Conservation (phyloP, 495 filamentous ascomycete genomes). For the Bacidia rubella region DNA sequence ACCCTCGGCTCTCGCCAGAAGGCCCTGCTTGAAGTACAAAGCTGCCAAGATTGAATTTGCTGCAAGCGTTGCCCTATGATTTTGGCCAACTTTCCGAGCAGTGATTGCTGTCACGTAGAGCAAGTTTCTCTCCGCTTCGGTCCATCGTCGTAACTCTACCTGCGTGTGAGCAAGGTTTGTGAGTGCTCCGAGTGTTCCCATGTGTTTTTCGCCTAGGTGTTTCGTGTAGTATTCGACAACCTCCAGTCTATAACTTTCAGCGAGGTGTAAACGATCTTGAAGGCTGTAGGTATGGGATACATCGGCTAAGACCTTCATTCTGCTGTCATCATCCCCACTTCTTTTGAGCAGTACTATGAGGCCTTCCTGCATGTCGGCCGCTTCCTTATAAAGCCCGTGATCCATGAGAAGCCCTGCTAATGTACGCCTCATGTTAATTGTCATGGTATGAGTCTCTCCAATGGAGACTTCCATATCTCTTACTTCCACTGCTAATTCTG, state of each 20-base stretch:
- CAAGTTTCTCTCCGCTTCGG: not conserved
- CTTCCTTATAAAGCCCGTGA: not conserved
- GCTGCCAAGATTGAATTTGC: slow-evolving; percentile 15
- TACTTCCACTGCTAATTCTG: not conserved
- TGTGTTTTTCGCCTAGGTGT: not conserved
- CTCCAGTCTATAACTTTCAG: not conserved
- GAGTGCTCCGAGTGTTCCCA: not conserved
- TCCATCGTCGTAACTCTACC: not conserved
- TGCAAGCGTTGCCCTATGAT: slow-evolving; percentile 16
- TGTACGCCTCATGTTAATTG: not conserved
- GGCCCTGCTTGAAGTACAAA: slow-evolving; percentile 15
- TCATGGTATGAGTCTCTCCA: not conserved
- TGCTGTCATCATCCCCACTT: not conserved
- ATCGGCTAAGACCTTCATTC: not conserved
- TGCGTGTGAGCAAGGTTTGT: not conserved
- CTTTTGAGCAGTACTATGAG: not conserved
- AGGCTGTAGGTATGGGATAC: not conserved
- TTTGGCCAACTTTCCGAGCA: slow-evolving; percentile 1
- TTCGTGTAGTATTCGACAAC: not conserved
- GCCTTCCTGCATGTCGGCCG: not conserved
- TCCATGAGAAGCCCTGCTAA: not conserved
- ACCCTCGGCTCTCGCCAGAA: slow-evolving; percentile 23
- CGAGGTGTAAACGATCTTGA: not conserved
- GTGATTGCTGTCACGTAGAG: not conserved
- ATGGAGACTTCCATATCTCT: not conserved